Base-by-base conservation (phyloP, 768 basidiomycete species). In the Pleurotus djamor region DNA sequence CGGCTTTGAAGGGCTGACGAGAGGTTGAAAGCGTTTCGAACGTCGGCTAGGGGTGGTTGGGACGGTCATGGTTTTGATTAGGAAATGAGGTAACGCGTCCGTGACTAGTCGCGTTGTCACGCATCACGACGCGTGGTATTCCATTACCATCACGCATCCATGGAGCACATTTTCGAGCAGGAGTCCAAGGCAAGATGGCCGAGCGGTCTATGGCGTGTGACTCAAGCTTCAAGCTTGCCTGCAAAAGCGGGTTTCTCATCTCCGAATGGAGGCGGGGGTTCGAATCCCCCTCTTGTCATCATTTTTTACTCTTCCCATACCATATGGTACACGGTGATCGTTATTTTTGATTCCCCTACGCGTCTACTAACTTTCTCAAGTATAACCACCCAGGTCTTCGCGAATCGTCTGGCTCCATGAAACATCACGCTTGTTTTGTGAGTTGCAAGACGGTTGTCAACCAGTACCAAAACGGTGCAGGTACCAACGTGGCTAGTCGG, bases 281-380 rank as follows among this genome's bases (percentile, higher is more conserved):
- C 74, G 65, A 76, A 70, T 76, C 74, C 74, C 74, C 72, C 71
- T 75, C 71, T 74, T 73, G 72, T 76, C 74, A 76, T 9, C 36
- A 4, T 56, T 61, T 66, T 68, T 65, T 37, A 17, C 44, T 9
- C 38, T 10, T 41, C n/a, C 9, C 10, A 41, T n/a, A 41, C n/a
- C n/a, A 9, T 41, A 41, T n/a, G 10, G 4, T 41, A n/a, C 2
- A 4, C 38, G 9, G n/a, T n/a, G 38, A 41, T 1, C 21, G 3
- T 28, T 28, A 28, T 28, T 28, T 28, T 28, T 28, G 21, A 28
- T 28, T 28, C 3, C 21, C 21, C 21, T 28, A 28, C 21, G 21
- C 21, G 21, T 28, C 21, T 28, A 28, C 21, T 28, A 28, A 28
- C 21, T 3, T 28, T 28, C 21, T 28, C 21, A 28, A 28, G 21